Conservation (phyloP, 495 filamentous ascomycete genomes). For the Diplogelasinospora grovesii region DNA sequence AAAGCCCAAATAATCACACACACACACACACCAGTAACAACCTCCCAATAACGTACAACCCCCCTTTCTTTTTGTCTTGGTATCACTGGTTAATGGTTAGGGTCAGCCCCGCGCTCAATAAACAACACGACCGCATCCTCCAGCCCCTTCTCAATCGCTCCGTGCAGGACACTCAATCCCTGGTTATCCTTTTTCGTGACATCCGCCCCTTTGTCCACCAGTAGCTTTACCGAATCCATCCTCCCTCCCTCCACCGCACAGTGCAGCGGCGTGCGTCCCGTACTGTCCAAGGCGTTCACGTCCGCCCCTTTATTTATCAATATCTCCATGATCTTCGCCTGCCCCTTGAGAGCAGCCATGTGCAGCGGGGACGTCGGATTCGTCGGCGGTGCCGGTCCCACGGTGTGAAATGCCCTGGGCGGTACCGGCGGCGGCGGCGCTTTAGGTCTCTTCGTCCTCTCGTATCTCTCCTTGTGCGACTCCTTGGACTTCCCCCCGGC, state of each 20-base stretch:
- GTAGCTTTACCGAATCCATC: conserved; percentile 15
- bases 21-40: no score
- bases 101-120: conserved; percentile 23
- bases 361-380: conserved; percentile 19
- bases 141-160: conserved; percentile 23
- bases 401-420: conserved; percentile 16
- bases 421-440: conserved; percentile 11
- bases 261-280: conserved; percentile 26
- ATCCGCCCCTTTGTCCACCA: conserved; percentile 17
- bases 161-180: conserved; percentile 15
- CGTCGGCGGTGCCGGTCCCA: conserved; percentile 4
- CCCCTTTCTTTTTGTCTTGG: no score
- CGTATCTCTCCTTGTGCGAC: conserved; percentile 16
- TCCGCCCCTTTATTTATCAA: conserved; percentile 26
- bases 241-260: conserved; percentile 19
- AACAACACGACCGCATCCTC: conserved; percentile 23
- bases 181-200: conserved; percentile 12
- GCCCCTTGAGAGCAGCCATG: conserved; percentile 22
- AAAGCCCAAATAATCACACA: no score
- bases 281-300: conserved; percentile 20
- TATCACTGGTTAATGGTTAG: no score
- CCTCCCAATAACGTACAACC: no score
- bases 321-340: conserved; percentile 24
- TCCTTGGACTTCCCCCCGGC: conserved; percentile 7
- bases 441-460: conserved; percentile 10